Evolutionary conservation across 306 rosid genomes (phyloP), one percentile per base, ranked within the genome.

Genomic region (Cucurbita pepo): DNA sequence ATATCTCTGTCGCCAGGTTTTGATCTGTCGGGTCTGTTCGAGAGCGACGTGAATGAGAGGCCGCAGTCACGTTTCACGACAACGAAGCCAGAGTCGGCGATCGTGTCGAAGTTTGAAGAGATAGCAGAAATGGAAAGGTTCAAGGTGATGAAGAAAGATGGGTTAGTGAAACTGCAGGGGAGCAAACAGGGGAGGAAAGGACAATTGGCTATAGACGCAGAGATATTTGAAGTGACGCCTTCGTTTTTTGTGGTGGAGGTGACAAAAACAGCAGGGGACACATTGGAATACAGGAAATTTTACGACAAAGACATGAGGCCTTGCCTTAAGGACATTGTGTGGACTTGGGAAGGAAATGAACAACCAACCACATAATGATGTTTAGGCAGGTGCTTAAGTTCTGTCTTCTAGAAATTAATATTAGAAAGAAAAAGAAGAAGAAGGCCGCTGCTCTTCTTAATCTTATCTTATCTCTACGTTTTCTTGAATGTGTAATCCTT

Each of bases 1-100:
- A 87, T 91, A 75, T 89, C 97, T 47, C 84, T 84, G 7, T 89
- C 97, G 5, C 79, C 82, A 0, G 96, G 93, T 1, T 83, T 91
- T 16, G 85, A 91, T 69, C 86, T 91, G 16, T 91, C 96, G 4
- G 81, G 90, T 41, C 55, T 91, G 65, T 89, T 91, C 41, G 91
- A 89, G 80, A 65, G 61, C 7, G 84, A 87, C 0, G 45, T 7
- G 43, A 63, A 40, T 11, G 78, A 76, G 21, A 79, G 77, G 54
- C 55, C 56, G 5, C 30, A 73, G 0, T 40, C 69, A 0, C 76
- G 85, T 10, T 91, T 91, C 77, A 80, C 82, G 1, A 80, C 88
- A 0, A 78, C 77, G 40, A 64, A 76, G 69, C 73, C 88, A 2
- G 90, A 83, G 3, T 77, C 87, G 4, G 45, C 22, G 3, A 73